A percentile compares a stretch with the other conserved stretches of the same genome.
These are phyloP conservation scores for Pseudevernia furfuracea DNA, from an alignment of 495 filamentous ascomycete species.

Conservation along the genomic window DNA sequence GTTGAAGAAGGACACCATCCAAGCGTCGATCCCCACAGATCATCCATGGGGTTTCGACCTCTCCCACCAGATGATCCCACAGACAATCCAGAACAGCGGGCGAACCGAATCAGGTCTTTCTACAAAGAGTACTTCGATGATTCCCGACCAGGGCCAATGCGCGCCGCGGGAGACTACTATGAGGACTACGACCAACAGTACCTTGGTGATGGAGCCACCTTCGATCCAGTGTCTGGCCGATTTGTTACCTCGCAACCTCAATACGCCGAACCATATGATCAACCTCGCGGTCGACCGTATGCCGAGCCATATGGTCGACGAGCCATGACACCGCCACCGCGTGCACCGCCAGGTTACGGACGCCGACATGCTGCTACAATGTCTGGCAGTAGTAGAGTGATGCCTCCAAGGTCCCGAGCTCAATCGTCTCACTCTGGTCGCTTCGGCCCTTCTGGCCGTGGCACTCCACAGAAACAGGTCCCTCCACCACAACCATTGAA, in stretches of 20 bases:
- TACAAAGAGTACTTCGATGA: constrained; percentile 99
- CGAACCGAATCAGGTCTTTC: constrained; percentile 94
- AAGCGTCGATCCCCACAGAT: constrained; percentile 53
- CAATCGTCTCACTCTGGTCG: constrained; percentile 61
- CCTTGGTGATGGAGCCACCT: constrained; percentile 51
- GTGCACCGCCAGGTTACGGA: constrained; percentile 65
- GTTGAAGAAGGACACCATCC: constrained; percentile 50
- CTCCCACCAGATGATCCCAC: constrained; percentile 80
- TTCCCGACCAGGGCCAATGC: constrained; percentile 49
- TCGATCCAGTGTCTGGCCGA: constrained; percentile 64
- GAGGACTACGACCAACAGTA: constrained; percentile 63
- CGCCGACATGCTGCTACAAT: constrained; percentile 45
- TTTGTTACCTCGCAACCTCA: constrained; percentile 58
- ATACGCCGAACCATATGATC: background rate
- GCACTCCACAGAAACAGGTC: constrained; percentile 52
- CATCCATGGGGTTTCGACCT: constrained; percentile 88
- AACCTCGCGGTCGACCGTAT: constrained; percentile 41
- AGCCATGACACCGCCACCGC: constrained; percentile 94
- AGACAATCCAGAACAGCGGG: constrained; percentile 85
- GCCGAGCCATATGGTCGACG: constrained; percentile 77
- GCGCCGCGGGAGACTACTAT: constrained; percentile 49
- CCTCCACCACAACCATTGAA: constrained; percentile 68
- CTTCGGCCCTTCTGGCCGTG: constrained; percentile 38
- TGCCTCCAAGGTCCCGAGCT: constrained; percentile 50
- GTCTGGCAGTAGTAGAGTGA: constrained; percentile 41